phyloP scores from a whole-genome alignment of 352 stramenopile species.

The Pythium guiyangense region DNA sequence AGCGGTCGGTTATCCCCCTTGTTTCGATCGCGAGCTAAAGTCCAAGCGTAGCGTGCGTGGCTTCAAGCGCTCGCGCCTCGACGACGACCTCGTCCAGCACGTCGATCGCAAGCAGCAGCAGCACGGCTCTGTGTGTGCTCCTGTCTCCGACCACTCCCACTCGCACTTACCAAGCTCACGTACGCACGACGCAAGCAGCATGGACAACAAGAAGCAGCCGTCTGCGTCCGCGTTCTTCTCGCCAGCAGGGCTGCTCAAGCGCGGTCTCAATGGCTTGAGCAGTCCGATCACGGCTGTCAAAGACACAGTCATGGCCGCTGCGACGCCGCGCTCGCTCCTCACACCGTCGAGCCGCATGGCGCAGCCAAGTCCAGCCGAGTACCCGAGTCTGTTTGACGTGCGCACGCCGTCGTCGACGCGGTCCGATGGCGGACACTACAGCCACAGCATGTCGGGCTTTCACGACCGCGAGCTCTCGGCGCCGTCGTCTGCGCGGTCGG shows the following conservation, averaged over 20 bases:
- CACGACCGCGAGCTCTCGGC: constrained; percentile 13
- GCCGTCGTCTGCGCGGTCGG: constrained; percentile 27
- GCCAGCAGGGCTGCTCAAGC: constrained; percentile 53
- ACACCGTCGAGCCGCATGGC: constrained; percentile 28
- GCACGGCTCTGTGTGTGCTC: too few species aligned
- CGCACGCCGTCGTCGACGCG: constrained; percentile 38
- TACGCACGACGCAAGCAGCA: constrained; percentile 3
- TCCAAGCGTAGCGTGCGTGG: too few species aligned
- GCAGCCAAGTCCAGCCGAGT: constrained; percentile 49
- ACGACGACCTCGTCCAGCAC: too few species aligned
- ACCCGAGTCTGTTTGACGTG: constrained; percentile 73
- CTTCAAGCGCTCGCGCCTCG: too few species aligned
- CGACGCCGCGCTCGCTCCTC: constrained; percentile 36
- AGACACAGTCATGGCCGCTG: constrained; percentile 44
- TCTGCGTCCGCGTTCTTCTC: constrained; percentile 33
- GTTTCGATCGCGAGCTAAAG: too few species aligned
- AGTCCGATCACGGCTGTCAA: constrained; percentile 63
- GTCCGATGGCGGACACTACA: constrained; percentile 23
- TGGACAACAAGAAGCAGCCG: constrained; percentile 32
- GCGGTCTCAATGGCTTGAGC: constrained; percentile 56
- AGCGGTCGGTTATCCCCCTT: too few species aligned
- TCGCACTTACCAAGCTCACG: not conserved
- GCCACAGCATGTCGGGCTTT: constrained; percentile 10
- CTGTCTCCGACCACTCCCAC: too few species aligned
- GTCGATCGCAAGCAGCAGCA: too few species aligned